A percentile compares a stretch with the other conserved stretches of the same genome.
Conservation (phyloP, 805 yeast genomes). For the Metschnikowia baotianmanensis region DNA sequence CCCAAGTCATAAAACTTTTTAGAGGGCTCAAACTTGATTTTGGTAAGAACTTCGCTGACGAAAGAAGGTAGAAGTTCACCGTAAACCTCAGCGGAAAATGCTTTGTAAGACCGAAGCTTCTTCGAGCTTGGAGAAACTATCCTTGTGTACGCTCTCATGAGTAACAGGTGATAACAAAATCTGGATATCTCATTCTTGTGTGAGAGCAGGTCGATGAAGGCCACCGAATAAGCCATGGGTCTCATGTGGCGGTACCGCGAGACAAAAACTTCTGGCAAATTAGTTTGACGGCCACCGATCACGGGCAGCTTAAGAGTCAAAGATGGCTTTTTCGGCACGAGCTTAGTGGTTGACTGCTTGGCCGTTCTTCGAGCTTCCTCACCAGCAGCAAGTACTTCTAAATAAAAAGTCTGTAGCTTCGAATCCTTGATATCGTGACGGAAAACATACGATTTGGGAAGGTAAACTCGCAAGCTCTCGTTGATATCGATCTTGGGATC, state of each 20-base stretch:
- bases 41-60: slow-evolving; percentile 56
- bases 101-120: slow-evolving; percentile 67
- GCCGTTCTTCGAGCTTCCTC: slow-evolving; percentile 9
- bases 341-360: background rate
- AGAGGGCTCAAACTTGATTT: slow-evolving; percentile 53
- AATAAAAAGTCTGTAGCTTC: slow-evolving; percentile 15
- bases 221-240: slow-evolving; percentile 18
- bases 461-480: slow-evolving; percentile 14
- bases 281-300: slow-evolving; percentile 6
- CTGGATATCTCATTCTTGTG: slow-evolving; percentile 13
- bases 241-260: slow-evolving; percentile 19
- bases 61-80: slow-evolving; percentile 87
- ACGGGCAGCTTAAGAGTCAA: slow-evolving; percentile 10
- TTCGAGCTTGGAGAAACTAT: slow-evolving; percentile 72
- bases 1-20: slow-evolving; percentile 83
- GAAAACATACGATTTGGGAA: slow-evolving; percentile 11
- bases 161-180: slow-evolving; percentile 52
- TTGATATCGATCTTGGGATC: slow-evolving; percentile 20
- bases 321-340: slow-evolving; percentile 6
- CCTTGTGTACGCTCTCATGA: slow-evolving; percentile 72
- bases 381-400: slow-evolving; percentile 19
- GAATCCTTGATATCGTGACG: slow-evolving; percentile 14
- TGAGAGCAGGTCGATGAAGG: slow-evolving; percentile 19
- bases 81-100: slow-evolving; percentile 87
- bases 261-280: slow-evolving; percentile 16